Percentiles rank a stretch among this genome's conserved stretches.
Evolutionary conservation across 352 stramenopile species (phyloP).

Genomic region (Detonula confervacea): DNA sequence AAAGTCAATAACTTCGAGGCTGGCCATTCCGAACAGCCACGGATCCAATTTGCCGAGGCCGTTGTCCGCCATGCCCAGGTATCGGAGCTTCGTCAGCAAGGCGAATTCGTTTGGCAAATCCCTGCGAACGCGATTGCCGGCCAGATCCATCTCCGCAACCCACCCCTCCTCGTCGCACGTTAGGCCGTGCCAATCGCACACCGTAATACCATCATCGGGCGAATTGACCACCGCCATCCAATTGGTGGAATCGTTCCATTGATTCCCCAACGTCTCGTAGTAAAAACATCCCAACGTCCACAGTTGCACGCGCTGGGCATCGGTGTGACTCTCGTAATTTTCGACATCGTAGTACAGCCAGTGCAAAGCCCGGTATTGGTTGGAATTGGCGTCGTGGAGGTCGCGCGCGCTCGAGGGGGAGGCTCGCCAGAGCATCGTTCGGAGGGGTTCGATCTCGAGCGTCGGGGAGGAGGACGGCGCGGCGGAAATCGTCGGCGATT

Average conservation of each 20-base stretch:
- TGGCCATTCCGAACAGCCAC: conserved; percentile 30
- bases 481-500: conserved; percentile 4
- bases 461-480: conserved; percentile 22
- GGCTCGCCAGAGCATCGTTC: conserved; percentile 17
- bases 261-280: conserved; percentile 12
- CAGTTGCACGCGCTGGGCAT: conserved; percentile 24
- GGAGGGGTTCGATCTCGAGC: conserved; percentile 31
- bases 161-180: conserved; percentile 36
- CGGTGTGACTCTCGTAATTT: conserved; percentile 22
- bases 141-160: conserved; percentile 40
- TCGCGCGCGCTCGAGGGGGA: neutral
- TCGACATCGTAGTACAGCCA: conserved; percentile 30
- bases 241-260: conserved; percentile 54
- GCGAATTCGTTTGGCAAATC: conserved; percentile 50
- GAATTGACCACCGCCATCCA: conserved; percentile 55
- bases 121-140: conserved; percentile 53
- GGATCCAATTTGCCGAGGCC: conserved; percentile 35
- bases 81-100: conserved; percentile 35
- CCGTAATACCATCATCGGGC: conserved; percentile 42
- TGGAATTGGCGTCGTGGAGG: conserved; percentile 8
- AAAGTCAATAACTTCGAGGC: conserved; percentile 46
- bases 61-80: conserved; percentile 53
- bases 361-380: conserved; percentile 17
- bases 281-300: conserved; percentile 33
- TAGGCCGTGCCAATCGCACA: conserved; percentile 64